Evolutionary conservation across 2,329 filamentous ascomycete species (phyloP), one percentile per base, ranked within the genome.

Genomic region (Meredithiella fracta): DNA sequence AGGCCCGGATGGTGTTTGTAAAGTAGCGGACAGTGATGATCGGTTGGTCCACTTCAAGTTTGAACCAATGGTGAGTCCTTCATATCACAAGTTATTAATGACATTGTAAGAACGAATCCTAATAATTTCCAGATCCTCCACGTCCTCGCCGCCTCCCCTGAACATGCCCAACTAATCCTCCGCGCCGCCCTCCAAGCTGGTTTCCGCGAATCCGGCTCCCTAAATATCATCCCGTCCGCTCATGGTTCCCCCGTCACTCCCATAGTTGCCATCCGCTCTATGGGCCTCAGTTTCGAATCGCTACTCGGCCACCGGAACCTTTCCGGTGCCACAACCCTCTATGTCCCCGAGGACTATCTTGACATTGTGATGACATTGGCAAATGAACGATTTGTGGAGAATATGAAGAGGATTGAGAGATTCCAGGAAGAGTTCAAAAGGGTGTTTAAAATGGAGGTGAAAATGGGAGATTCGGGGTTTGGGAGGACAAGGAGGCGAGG

Each of bases 131-230:
- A 94, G 90, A 95, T 96, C 62, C 78, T 97, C 0, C 91, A 97
- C 62, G 75, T 97, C 47, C 76, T 94, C 63, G 82, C 87, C 4
- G 80, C 88, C 15, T 91, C 86, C 0, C 73, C 82, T 0, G 69
- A 77, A 11, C 79, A 91, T 62, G 88, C 91, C 3, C 85, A 94
- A 61, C 73, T 77, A 7, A 73, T 94, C 17, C 76, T 95, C 14
- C 75, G 81, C 9, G 86, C 85, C 47, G 90, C 86, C 1, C 73
- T 91, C 8, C 78, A 82, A 62, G 84, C 88, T 3, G 91, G 91
- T 0, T 96, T 96, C 65, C 82, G 91, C 14, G 91, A 97, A 69
- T 92, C 85, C 58, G 91, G 91, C 17, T 83, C 91, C 52, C 75
- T 94, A 58, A 86, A 83, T 63, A 65, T 87, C 50, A 67, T 68